These are phyloP conservation scores for Neonectria coccinea DNA, from an alignment of 2,329 filamentous ascomycete species.

Conservation along the genomic window DNA sequence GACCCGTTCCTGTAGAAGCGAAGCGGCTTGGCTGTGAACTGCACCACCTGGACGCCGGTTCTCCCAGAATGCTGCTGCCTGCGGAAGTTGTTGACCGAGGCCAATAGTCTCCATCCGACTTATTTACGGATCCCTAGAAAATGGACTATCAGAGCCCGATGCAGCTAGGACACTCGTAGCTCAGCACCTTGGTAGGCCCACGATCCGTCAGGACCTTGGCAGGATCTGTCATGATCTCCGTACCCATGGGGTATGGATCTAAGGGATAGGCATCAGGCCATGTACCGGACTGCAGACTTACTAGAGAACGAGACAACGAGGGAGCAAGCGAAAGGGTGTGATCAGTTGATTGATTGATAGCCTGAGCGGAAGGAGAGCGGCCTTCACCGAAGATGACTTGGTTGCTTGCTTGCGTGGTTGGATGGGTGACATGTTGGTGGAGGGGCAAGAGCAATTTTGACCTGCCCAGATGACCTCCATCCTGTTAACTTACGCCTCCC, in stretches of 20 bases:
- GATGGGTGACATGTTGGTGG: constrained; percentile 10
- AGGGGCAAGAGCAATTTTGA: constrained; percentile 20
- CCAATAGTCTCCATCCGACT: constrained; percentile 22
- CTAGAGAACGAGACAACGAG: neutral
- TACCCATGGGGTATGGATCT: constrained; percentile 21
- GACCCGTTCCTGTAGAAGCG: neutral
- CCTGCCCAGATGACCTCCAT: constrained; percentile 15
- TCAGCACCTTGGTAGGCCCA: constrained; percentile 11
- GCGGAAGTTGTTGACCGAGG: constrained; percentile 14
- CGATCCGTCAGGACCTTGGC: constrained; percentile 6
- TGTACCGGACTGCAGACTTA: neutral
- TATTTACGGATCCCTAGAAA: constrained; percentile 1
- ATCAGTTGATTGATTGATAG: neutral
- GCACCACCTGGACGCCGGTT: constrained; percentile 16
- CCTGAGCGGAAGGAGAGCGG: neutral
- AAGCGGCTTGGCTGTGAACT: constrained; percentile 3
- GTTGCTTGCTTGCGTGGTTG: neutral
- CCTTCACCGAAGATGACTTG: constrained; percentile 9
- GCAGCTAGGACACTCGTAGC: constrained; percentile 24
- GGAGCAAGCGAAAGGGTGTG: neutral
- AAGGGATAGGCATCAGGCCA: constrained; percentile 8
- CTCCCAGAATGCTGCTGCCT: constrained; percentile 41
- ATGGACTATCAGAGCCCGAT: constrained; percentile 30
- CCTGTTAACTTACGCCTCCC: constrained; percentile 6
- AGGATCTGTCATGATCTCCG: constrained; percentile 20